Conservation (phyloP, 768 basidiomycete species). For the Roridomyces roridus region DNA sequence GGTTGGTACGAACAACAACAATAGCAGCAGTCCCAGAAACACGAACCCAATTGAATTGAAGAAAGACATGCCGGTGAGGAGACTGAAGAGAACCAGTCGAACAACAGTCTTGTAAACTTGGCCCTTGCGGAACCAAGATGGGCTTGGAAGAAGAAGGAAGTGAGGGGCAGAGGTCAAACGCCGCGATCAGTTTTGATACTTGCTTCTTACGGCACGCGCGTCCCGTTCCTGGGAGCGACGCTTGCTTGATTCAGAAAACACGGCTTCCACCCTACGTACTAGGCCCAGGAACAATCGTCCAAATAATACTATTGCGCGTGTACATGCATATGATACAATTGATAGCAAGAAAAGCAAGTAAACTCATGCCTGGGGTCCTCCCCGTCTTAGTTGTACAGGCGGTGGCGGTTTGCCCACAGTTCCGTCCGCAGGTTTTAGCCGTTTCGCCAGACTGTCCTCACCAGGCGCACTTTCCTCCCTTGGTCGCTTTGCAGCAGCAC, state of each 20-base stretch:
- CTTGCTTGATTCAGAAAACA: no score
- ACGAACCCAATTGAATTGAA: conserved; percentile 82
- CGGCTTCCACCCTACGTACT: no score
- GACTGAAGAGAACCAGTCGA: conserved; percentile 19
- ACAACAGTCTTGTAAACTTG: background rate
- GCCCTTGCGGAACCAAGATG: no score
- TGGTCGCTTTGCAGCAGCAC: conserved; percentile 72
- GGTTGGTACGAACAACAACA: background rate
- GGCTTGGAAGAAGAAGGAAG: no score
- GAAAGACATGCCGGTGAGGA: conserved; percentile 65
- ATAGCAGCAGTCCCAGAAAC: background rate
- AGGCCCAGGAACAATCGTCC: no score
- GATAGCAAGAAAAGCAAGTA: background rate
- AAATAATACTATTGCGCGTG: no score
- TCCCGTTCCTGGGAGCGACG: no score
- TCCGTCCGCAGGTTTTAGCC: conserved; percentile 63
- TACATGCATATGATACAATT: background rate
- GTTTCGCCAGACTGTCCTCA: conserved; percentile 70
- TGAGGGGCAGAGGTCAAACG: no score
- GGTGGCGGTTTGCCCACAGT: conserved; percentile 36
- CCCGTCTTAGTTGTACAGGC: conserved; percentile 41
- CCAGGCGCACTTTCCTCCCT: conserved; percentile 59
- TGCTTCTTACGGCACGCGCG: no score
- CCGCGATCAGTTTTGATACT: no score
- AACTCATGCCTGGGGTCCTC: conserved; percentile 21